These are phyloP conservation scores for Wallacemonas collosoma DNA, from an alignment of 208 protist species.

Conservation along the genomic window DNA sequence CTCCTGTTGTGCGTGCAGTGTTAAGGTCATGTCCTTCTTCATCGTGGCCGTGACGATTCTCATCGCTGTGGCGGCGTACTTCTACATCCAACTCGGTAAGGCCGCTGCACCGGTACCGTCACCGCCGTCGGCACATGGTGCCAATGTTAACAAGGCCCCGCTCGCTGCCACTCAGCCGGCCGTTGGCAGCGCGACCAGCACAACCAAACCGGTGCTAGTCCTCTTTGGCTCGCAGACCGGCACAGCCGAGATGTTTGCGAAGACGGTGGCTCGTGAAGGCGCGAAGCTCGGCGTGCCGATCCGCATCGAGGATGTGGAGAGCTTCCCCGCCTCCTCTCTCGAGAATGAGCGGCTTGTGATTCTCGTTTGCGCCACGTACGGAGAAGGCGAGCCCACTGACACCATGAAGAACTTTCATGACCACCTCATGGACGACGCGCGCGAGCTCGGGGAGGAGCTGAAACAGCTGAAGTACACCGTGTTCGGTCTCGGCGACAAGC, in stretches of 20 bases:
- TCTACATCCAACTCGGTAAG: slow-evolving; percentile 47
- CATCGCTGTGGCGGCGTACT: slow-evolving; percentile 50
- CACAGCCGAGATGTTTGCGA: slow-evolving; percentile 90
- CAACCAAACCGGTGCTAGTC: slow-evolving; percentile 60
- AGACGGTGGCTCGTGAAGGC: slow-evolving; percentile 77
- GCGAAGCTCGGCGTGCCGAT: slow-evolving; percentile 67
- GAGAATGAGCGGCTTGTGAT: slow-evolving; percentile 74
- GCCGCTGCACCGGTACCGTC: neutral
- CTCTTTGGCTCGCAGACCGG: slow-evolving; percentile 90
- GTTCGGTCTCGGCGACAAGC: slow-evolving; percentile 89
- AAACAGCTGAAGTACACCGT: slow-evolving; percentile 82
- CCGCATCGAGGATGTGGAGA: slow-evolving; percentile 62
- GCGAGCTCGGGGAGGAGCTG: slow-evolving; percentile 61
- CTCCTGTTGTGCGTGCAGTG: neutral
- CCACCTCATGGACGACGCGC: slow-evolving; percentile 77
- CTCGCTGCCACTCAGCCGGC: neutral
- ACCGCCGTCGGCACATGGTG: neutral
- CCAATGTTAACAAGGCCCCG: neutral
- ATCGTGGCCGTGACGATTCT: slow-evolving; percentile 38
- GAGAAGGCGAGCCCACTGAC: slow-evolving; percentile 92
- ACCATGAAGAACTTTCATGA: slow-evolving; percentile 89
- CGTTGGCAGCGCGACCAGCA: neutral
- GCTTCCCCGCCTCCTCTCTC: slow-evolving; percentile 60
- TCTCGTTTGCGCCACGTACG: slow-evolving; percentile 88
- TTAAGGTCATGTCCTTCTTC: slow-evolving; percentile 29